Percentiles rank a stretch among this genome's conserved stretches.
These are phyloP conservation scores for Tieghemiomyces parasiticus DNA, from an alignment of 192 early-diverging fungal genomes.

Conservation along the genomic window DNA sequence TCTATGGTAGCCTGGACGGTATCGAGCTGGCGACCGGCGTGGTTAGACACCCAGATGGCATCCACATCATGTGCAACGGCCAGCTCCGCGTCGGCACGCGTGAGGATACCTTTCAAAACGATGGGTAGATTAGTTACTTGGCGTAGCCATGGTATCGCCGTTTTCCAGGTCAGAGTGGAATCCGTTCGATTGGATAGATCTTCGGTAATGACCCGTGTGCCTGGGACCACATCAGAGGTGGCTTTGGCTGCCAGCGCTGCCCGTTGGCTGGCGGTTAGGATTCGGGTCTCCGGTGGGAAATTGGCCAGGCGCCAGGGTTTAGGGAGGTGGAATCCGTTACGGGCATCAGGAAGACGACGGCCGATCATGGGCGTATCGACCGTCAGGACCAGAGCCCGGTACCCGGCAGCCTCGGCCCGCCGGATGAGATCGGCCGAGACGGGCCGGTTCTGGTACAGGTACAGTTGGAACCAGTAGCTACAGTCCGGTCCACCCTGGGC, in stretches of 20 bases:
- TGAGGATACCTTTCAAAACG: slow-evolving; percentile 85
- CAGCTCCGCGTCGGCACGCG: slow-evolving; percentile 74
- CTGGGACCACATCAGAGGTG: too few relatives aligned
- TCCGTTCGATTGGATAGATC: slow-evolving; percentile 38
- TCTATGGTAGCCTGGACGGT: slow-evolving; percentile 66
- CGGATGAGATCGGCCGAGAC: slow-evolving; percentile 48
- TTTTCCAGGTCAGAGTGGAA: slow-evolving; percentile 69
- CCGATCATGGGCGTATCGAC: slow-evolving; percentile 39
- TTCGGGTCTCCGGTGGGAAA: slow-evolving; percentile 27
- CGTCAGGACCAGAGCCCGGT: slow-evolving; percentile 48
- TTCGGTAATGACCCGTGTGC: slow-evolving; percentile 9
- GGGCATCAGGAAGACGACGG: slow-evolving; percentile 37
- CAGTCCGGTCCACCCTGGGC: slow-evolving; percentile 21
- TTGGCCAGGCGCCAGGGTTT: slow-evolving; percentile 46
- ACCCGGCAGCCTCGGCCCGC: slow-evolving; percentile 58
- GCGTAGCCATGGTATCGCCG: slow-evolving; percentile 69
- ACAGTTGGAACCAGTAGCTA: slow-evolving; percentile 66
- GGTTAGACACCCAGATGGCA: slow-evolving; percentile 88
- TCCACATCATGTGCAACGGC: slow-evolving; percentile 63
- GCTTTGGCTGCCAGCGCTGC: background rate
- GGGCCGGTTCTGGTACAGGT: slow-evolving; percentile 56
- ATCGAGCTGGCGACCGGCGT: slow-evolving; percentile 94
- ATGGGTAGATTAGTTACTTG: slow-evolving; percentile 76
- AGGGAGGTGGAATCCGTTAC: slow-evolving; percentile 44
- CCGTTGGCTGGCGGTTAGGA: slow-evolving; percentile 6